A percentile compares a stretch with the other conserved stretches of the same genome.
phyloP scores from a whole-genome alignment of 352 stramenopile genomes.

The Paralagenidium karlingii region DNA sequence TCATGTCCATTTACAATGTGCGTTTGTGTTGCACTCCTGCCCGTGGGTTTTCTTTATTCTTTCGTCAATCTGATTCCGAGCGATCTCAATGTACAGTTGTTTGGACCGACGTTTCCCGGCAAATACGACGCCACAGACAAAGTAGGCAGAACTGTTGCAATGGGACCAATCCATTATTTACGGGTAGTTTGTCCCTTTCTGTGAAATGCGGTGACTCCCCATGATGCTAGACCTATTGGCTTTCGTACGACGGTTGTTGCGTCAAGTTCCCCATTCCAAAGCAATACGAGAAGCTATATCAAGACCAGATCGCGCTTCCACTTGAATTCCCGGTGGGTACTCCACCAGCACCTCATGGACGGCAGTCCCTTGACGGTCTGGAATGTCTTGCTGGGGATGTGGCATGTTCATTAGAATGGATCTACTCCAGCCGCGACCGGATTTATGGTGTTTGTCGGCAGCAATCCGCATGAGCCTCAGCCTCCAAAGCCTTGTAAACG shows the following conservation, averaged over 20 bases:
- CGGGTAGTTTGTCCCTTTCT: not conserved
- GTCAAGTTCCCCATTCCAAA: constrained; percentile 69
- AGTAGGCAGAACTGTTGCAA: constrained; percentile 9
- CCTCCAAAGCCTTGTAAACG: constrained; percentile 29
- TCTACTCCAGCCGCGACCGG: constrained; percentile 53
- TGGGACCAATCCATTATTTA: not conserved
- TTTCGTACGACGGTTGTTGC: constrained; percentile 57
- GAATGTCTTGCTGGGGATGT: not conserved
- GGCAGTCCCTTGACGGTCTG: too few relatives aligned
- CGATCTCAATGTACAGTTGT: constrained; percentile 23
- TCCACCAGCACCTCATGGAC: not conserved
- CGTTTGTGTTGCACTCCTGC: not conserved
- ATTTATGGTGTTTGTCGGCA: constrained; percentile 54
- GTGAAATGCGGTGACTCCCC: not conserved
- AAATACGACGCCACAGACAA: constrained; percentile 50
- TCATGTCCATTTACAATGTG: constrained; percentile 84
- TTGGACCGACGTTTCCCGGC: constrained; percentile 75
- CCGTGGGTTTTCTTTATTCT: not conserved
- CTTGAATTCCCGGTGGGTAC: constrained; percentile 61
- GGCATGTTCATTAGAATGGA: constrained; percentile 55
- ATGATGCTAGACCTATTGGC: constrained; percentile 39
- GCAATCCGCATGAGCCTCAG: constrained; percentile 20
- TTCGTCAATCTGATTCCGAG: not conserved
- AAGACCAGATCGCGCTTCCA: constrained; percentile 60
- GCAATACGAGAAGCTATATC: constrained; percentile 59